Conservation (phyloP, 768 basidiomycete species). For the Kwoniella heveanensis region DNA sequence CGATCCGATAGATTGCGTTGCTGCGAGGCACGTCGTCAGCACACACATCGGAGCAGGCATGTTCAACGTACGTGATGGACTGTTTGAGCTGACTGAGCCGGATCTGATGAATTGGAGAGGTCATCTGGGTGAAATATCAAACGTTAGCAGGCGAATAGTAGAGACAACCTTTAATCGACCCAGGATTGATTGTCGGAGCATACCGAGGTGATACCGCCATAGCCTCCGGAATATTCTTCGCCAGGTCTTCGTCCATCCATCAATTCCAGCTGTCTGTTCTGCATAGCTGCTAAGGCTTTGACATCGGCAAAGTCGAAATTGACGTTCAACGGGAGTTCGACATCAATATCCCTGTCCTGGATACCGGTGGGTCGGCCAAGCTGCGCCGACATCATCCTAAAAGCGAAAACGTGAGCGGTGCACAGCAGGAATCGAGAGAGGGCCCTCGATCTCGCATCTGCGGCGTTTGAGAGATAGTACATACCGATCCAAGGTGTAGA, state of each 20-base stretch:
- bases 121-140: constrained; percentile 33
- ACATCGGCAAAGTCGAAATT: constrained; percentile 42
- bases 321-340: constrained; percentile 38
- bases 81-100: constrained; percentile 43
- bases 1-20: constrained; percentile 36
- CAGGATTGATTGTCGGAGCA: constrained; percentile 12
- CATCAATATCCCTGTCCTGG: constrained; percentile 45
- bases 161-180: too few relatives aligned
- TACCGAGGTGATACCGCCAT: constrained; percentile 40
- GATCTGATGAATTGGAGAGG: constrained; percentile 43
- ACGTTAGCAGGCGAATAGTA: too few relatives aligned
- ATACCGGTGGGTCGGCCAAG: constrained; percentile 41
- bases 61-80: constrained; percentile 34
- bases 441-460: too few relatives aligned
- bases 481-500: constrained; percentile 42
- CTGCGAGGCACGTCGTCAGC: constrained; percentile 7
- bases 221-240: constrained; percentile 35
- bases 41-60: too few relatives aligned
- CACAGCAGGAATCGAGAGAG: too few relatives aligned
- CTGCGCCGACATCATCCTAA: constrained; percentile 38
- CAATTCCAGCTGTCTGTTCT: constrained; percentile 36
- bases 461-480: constrained; percentile 1
- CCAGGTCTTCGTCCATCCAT: constrained; percentile 24
- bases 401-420: not conserved
- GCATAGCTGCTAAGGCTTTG: constrained; percentile 29